Base-by-base conservation (phyloP, 2,329 filamentous ascomycete species). In the Cladosporium halotolerans region DNA sequence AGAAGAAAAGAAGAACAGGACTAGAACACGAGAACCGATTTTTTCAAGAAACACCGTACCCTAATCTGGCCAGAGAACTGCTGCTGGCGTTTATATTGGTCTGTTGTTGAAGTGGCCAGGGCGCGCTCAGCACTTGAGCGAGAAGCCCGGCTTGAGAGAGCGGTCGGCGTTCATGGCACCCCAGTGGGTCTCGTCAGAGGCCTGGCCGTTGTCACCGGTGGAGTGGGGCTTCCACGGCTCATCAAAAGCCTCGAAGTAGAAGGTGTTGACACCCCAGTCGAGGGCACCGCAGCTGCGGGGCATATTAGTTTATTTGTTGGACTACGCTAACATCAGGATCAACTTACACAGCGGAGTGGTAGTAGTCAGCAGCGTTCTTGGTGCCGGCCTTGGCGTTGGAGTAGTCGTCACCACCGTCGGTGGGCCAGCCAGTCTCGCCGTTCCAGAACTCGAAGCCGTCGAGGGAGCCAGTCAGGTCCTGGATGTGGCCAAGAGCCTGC, bases 231-330 rank as follows among this genome's bases (percentile, higher is more conserved):
- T 54, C 52, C 52, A 54, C 14, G 79, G 73, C 78, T 88, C 85
- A 62, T 87, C 84, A 61, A 85, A 86, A 41, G 84, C 84, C 75
- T 88, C 84, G 61, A 88, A 88, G 71, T 80, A 85, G 73, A 88
- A 88, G 52, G 83, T 79, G 62, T 86, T 85, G 58, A 82, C 76
- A 56, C 81, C 82, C 81, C 82, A 86, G 58, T 48, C 52, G 18
- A 54, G 45, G 9, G 45, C 34, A 11, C 39, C 45, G 45, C 52
- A 53, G 50, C 50, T 53, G 38, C 16, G 16, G 16, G 16, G 16
- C 16, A 18, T 18, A 18, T 18, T 18, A 18, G 16, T 18, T 18
- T 18, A 18, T 18, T 18, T 18, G 16, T 18, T 18, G 16, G 16
- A 18, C 16, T 18, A 18, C 16, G 16, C 16, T 18, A 18, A 18